phyloP scores from a whole-genome alignment of 345 rosid genomes.

The Erodium maritimum region DNA sequence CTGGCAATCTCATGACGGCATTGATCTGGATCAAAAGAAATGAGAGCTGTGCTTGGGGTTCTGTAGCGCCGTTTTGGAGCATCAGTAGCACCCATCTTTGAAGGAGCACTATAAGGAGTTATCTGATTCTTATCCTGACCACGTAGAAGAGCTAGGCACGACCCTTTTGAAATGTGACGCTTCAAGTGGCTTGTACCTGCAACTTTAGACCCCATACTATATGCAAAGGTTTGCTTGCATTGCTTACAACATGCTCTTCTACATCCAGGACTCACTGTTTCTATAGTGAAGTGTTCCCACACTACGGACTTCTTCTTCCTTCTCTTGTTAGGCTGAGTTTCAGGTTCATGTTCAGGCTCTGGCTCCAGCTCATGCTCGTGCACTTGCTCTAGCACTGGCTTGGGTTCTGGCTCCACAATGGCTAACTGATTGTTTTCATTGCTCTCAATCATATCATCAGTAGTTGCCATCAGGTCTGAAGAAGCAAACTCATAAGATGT shows the following conservation, averaged over 20 bases:
- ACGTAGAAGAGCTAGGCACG: conserved; percentile 58
- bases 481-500: conserved; percentile 5
- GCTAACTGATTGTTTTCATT: conserved; percentile 16
- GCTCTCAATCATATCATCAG: conserved; percentile 8
- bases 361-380: too few relatives aligned
- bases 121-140: conserved; percentile 31
- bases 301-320: conserved; percentile 87
- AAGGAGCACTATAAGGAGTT: conserved; percentile 30
- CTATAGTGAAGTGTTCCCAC: conserved; percentile 87
- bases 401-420: conserved; percentile 2
- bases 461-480: conserved; percentile 18
- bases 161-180: conserved; percentile 82
- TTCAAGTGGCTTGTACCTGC: conserved; percentile 96
- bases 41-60: conserved; percentile 29
- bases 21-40: conserved; percentile 60
- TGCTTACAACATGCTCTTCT: conserved; percentile 86
- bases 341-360: conserved; percentile 10
- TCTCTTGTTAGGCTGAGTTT: conserved; percentile 41
- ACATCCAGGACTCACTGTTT: conserved; percentile 51
- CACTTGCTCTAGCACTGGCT: neutral
- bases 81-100: conserved; percentile 16
- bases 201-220: conserved; percentile 83
- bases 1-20: conserved; percentile 67
- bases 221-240: conserved; percentile 94
- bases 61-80: conserved; percentile 67